A percentile compares a stretch with the other conserved stretches of the same genome.
phyloP scores from a whole-genome alignment of 257 asterid species.

The Prunella vulgaris region DNA sequence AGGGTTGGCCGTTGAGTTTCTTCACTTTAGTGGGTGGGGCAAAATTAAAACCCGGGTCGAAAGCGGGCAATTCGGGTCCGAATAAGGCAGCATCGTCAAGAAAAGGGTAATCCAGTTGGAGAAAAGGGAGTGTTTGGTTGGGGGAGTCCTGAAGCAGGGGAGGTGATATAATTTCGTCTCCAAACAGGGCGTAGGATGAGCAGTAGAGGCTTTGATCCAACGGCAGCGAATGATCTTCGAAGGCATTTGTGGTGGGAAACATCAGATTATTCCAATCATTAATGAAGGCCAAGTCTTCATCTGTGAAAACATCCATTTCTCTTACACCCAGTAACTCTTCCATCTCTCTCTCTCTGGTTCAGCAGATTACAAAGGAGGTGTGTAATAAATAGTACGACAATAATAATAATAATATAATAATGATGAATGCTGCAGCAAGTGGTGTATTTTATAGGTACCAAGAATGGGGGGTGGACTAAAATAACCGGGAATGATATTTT shows the following conservation, averaged over 20 bases:
- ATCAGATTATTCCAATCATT: background rate
- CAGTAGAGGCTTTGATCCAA: slow-evolving; percentile 26
- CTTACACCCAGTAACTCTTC: slow-evolving; percentile 45
- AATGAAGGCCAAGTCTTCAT: slow-evolving; percentile 22
- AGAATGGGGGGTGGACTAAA: no score
- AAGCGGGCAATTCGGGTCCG: slow-evolving; percentile 13
- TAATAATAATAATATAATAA: no score
- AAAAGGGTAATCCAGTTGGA: slow-evolving; percentile 24
- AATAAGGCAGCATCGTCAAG: slow-evolving; percentile 27
- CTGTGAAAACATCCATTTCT: slow-evolving; percentile 18
- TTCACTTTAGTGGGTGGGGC: slow-evolving; percentile 38
- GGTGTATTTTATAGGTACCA: no score
- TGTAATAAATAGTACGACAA: no score
- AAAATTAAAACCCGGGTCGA: slow-evolving; percentile 32
- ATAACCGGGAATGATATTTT: no score
- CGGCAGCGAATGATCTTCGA: slow-evolving; percentile 22
- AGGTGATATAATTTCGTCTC: slow-evolving; percentile 36
- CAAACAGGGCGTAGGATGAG: slow-evolving; percentile 21
- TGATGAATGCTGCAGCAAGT: no score
- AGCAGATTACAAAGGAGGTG: no score
- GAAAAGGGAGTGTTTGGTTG: slow-evolving; percentile 14
- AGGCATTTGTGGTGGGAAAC: slow-evolving; percentile 8
- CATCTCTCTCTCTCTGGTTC: slow-evolving; percentile 25
- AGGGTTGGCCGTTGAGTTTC: slow-evolving; percentile 91
- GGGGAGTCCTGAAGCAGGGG: slow-evolving; percentile 28